These are phyloP conservation scores for Hypoxylon sp. DNA, from an alignment of 2,329 filamentous ascomycete species.

Conservation along the genomic window DNA sequence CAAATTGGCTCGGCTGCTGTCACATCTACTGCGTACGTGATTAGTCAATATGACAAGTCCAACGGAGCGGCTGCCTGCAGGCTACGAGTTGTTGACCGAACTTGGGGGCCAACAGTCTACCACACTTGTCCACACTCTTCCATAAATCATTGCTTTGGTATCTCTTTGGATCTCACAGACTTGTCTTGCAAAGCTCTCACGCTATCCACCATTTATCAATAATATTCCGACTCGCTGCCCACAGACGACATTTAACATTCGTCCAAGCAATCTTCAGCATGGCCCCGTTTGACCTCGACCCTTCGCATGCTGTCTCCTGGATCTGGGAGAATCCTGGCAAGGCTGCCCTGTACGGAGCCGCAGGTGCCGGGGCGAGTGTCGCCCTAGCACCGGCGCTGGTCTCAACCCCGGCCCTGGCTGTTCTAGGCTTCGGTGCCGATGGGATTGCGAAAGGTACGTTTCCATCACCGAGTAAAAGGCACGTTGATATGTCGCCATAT, in stretches of 20 bases:
- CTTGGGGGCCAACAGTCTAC: not conserved
- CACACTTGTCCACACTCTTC: not conserved
- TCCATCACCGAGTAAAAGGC: not conserved
- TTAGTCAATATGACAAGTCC: not conserved
- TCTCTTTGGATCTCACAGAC: no score
- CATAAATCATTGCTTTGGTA: no score
- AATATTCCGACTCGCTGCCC: no score
- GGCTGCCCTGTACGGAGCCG: conserved; percentile 4
- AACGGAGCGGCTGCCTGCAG: not conserved
- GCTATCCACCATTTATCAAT: no score
- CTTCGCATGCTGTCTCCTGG: conserved; percentile 20
- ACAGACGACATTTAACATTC: not conserved
- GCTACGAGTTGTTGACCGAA: not conserved
- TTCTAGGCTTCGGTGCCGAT: conserved; percentile 29
- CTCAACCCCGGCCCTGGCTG: conserved; percentile 24
- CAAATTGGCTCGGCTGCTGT: not conserved
- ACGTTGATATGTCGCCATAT: not conserved
- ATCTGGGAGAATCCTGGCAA: conserved; percentile 24
- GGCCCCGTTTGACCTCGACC: not conserved
- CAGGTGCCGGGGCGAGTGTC: conserved; percentile 7
- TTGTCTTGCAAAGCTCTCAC: no score
- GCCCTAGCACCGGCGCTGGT: conserved; percentile 22
- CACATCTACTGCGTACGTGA: not conserved
- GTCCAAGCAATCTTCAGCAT: not conserved
- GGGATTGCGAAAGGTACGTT: conserved; percentile 32